A percentile compares a stretch with the other conserved stretches of the same genome.
These are phyloP conservation scores for Yarrowia sp. DNA, from an alignment of 805 yeast genomes.

Conservation along the genomic window DNA sequence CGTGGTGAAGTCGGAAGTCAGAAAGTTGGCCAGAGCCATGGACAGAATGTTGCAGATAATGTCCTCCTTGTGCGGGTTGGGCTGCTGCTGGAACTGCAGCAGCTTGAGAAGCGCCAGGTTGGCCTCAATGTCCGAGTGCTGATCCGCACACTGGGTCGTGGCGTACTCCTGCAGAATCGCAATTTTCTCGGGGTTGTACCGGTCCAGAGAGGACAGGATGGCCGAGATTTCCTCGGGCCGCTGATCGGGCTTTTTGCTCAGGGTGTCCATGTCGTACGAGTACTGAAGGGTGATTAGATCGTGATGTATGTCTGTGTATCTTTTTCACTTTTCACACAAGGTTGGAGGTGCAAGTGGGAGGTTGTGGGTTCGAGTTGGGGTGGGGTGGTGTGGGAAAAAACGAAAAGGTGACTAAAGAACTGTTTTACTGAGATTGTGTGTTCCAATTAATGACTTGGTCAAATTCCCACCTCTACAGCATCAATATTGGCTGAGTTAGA, in stretches of 20 bases:
- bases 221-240: slow-evolving; percentile 54
- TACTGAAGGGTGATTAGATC: background rate
- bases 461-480: too few species aligned
- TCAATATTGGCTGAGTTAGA: too few species aligned
- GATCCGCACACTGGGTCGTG: slow-evolving; percentile 51
- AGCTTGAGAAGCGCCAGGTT: slow-evolving; percentile 58
- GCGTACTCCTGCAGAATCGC: slow-evolving; percentile 57
- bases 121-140: slow-evolving; percentile 54
- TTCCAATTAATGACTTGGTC: too few species aligned
- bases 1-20: slow-evolving; percentile 55
- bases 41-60: slow-evolving; percentile 53
- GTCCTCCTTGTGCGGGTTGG: slow-evolving; percentile 51
- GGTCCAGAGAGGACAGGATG: slow-evolving; percentile 54
- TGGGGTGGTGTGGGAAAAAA: background rate
- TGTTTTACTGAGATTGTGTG: background rate
- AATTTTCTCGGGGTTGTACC: slow-evolving; percentile 56
- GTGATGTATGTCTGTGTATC: too few species aligned
- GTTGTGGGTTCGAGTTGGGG: slow-evolving; percentile 6
- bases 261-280: slow-evolving; percentile 35
- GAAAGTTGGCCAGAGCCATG: slow-evolving; percentile 54
- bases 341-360: background rate
- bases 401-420: too few species aligned
- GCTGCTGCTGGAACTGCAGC: slow-evolving; percentile 51
- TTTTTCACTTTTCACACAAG: slow-evolving; percentile 16
- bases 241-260: slow-evolving; percentile 35